Evolutionary conservation across 1,284 basidiomycete species (phyloP).

Genomic region (Pseudozyma thailandica): DNA sequence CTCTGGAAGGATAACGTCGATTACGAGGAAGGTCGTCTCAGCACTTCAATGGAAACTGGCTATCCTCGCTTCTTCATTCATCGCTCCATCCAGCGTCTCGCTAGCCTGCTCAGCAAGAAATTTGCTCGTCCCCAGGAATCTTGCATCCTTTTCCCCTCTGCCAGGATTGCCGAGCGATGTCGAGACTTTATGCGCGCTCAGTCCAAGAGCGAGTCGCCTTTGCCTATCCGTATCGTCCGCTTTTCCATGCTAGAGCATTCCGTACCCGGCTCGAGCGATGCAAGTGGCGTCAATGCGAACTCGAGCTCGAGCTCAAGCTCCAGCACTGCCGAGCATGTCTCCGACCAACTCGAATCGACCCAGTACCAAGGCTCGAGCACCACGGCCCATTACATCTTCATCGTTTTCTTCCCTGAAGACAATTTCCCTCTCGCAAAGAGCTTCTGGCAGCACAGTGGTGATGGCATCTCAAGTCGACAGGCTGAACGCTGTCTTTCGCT

Average conservation of each 20-base stretch:
- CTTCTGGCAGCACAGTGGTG: slow-evolving; percentile 95
- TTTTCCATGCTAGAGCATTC: slow-evolving; percentile 52
- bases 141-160: slow-evolving; percentile 60
- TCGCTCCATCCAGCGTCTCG: slow-evolving; percentile 78
- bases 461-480: slow-evolving; percentile 86
- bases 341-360: slow-evolving; percentile 24
- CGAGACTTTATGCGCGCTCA: slow-evolving; percentile 60
- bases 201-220: slow-evolving; percentile 5
- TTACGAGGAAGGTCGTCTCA: slow-evolving; percentile 90
- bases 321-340: slow-evolving; percentile 38
- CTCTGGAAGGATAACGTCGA: slow-evolving; percentile 92
- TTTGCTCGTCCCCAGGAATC: slow-evolving; percentile 53
- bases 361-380: slow-evolving; percentile 29
- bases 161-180: slow-evolving; percentile 55
- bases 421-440: slow-evolving; percentile 82
- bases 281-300: not conserved
- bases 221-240: slow-evolving; percentile 57
- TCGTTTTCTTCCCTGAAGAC: slow-evolving; percentile 78
- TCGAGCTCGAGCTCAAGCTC: slow-evolving; percentile 17
- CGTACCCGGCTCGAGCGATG: slow-evolving; percentile 1
- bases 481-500: slow-evolving; percentile 80
- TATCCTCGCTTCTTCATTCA: slow-evolving; percentile 98
- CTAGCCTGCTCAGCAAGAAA: slow-evolving; percentile 44
- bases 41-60: slow-evolving; percentile 86
- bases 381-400: slow-evolving; percentile 70